Base-by-base conservation (phyloP, 768 basidiomycete species). In the Neoboletus brunneissimus region DNA sequence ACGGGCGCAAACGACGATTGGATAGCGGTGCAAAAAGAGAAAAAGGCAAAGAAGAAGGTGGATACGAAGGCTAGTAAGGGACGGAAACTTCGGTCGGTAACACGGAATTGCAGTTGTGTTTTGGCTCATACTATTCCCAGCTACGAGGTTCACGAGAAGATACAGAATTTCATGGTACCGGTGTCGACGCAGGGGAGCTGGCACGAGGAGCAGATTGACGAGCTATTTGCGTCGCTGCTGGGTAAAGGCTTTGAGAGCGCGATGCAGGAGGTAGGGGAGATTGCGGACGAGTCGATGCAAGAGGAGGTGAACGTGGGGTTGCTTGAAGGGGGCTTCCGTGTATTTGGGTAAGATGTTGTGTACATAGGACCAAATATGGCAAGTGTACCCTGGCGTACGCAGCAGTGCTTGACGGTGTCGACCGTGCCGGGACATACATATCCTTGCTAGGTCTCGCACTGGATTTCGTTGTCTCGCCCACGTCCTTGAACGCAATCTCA, bases 41-140 rank as follows among this genome's bases (percentile, higher is more conserved):
- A 82, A 67, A 90, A 85, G 71, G 80, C 82, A 23, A 88, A 88
- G 76, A 89, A 88, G 71, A 90, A 86, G 67, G 91, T 96, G n/a
- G 96, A 99, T 69, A 92, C 94, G 0, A 93, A 88, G 63, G 96
- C 94, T 10, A 94, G 89, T 74, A 98, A 98, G 75, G 97, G 97
- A 5, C 79, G 96, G 55, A 96, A 94, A 72, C 73, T 99, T 59
- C 81, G 95, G 86, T 90, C 40, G 31, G 84, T 75, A 16, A 45
- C 32, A 32, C 31, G 41, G 35, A 42, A 42, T 43, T 20, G 18
- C 43, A 37, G 37, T 34, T 40, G 22, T 35, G 16, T 48, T 22
- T 22, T 32, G 20, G 23, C 65, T 48, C 54, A 51, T 54, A n/a
- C 29, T 45, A 20, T 50, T 48, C n/a, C 31, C 68, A 90, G 91